Evolutionary conservation across 441 rosid species (phyloP), one percentile per base, ranked within the genome.

Genomic region (Euphorbia schlechtendalii): DNA sequence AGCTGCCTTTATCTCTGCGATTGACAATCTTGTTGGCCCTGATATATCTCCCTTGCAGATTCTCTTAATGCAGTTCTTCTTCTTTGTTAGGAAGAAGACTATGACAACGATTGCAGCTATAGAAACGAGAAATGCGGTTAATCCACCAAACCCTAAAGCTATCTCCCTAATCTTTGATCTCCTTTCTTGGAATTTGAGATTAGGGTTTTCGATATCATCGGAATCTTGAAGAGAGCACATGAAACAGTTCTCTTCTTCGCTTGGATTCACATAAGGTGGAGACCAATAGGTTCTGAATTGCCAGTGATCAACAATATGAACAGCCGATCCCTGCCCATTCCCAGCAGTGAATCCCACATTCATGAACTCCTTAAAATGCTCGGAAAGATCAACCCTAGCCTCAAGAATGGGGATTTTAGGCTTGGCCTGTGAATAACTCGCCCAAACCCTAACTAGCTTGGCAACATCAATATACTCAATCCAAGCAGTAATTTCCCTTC

Each of bases 271-370:
- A 18, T 70, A 21, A 52, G 73, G 52, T 30, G 66, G 59, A 73
- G 84, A 76, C 34, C 65, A 73, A 28, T 69, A 84, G 14, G 97
- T 85, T 61, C 57, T 80, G 70, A 91, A 86, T 58, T 76, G 69
- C 97, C 96, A 91, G 21, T 81, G 77, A 61, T 84, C 73, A 55
- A 91, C 69, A 27, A 81, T 46, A 27, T 91, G 88, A 62, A 69
- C 36, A 18, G 96, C 87, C 0, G 96, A 86, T 27, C 97, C 96
- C 64, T 61, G 77, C 6, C 92, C 82, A 45, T 84, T 88, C 0
- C 96, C 84, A 65, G 92, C 96, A 0, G 96, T 77, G 82, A 91
- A 91, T 9, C 96, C 97, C 0, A 91, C 89, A 58, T 84, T 83
- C 96, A 91, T 88, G 41, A 60, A 86, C 81, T 91, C 92, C 45